These are phyloP conservation scores for Misopates orontium DNA, from an alignment of 257 asterid genomes.

Conservation along the genomic window DNA sequence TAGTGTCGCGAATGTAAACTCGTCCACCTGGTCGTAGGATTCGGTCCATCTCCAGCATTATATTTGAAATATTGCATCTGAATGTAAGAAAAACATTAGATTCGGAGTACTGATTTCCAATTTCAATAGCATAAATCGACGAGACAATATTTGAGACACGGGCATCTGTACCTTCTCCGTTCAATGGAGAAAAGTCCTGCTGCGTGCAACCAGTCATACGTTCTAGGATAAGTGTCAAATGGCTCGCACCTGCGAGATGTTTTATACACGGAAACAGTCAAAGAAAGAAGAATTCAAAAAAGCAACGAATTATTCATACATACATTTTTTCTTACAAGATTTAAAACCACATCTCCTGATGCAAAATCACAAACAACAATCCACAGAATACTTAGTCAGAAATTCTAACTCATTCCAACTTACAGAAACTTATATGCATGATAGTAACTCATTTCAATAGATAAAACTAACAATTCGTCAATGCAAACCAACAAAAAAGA, in stretches of 20 bases:
- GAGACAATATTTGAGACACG: neutral
- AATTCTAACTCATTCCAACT: too few relatives aligned
- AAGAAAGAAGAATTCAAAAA: neutral
- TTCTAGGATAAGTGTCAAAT: conserved; percentile 70
- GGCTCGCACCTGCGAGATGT: conserved; percentile 65
- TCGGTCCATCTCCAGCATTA: conserved; percentile 76
- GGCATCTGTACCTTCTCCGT: conserved; percentile 43
- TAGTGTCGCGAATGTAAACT: conserved; percentile 56
- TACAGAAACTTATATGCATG: too few relatives aligned
- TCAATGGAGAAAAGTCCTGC: conserved; percentile 63
- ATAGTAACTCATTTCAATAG: too few relatives aligned
- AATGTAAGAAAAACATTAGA: neutral
- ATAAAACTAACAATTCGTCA: too few relatives aligned
- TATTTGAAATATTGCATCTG: conserved; percentile 60
- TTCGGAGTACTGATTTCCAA: neutral
- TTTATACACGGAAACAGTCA: neutral
- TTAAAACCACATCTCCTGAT: too few relatives aligned
- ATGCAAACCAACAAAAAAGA: too few relatives aligned
- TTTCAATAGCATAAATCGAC: neutral
- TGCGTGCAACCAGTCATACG: conserved; percentile 65
- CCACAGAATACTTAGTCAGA: too few relatives aligned
- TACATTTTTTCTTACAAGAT: too few relatives aligned
- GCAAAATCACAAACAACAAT: too few relatives aligned
- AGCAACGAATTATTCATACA: neutral
- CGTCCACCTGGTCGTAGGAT: conserved; percentile 70